Evolutionary conservation across 331 rosid genomes (phyloP).

Genomic region (Stylosanthes scabra): DNA sequence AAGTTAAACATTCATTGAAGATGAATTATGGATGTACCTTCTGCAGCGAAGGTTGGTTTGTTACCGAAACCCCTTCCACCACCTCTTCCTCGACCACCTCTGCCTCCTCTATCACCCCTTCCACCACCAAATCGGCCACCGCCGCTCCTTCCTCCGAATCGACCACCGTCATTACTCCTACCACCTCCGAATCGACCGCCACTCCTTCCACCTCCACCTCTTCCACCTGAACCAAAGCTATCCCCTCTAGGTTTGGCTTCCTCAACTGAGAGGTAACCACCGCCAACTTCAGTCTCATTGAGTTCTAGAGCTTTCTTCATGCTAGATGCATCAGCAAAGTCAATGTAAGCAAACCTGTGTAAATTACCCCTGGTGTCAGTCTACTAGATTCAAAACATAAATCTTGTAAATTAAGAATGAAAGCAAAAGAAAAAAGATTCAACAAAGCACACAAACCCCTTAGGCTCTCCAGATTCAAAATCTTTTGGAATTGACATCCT

Average conservation of each 20-base stretch:
- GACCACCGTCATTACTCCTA: background rate
- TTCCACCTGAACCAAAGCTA: conserved; percentile 45
- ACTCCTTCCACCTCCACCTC: conserved; percentile 41
- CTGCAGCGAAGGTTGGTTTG: conserved; percentile 51
- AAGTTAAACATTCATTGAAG: too few relatives aligned
- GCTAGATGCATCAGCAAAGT: conserved; percentile 54
- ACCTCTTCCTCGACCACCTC: conserved; percentile 37
- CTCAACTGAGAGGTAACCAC: conserved; percentile 58
- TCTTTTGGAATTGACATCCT: conserved; percentile 82
- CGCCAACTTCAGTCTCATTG: conserved; percentile 57
- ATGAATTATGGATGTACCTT: conserved; percentile 60
- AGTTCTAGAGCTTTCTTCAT: conserved; percentile 66
- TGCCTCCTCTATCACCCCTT: background rate
- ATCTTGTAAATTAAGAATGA: background rate
- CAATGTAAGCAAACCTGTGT: conserved; percentile 85
- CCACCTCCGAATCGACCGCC: conserved; percentile 37
- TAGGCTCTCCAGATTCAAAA: conserved; percentile 56
- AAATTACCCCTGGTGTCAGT: background rate
- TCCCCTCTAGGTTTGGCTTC: conserved; percentile 81
- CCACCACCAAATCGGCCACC: conserved; percentile 24
- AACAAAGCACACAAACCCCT: conserved; percentile 61
- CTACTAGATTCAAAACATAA: background rate
- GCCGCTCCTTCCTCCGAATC: conserved; percentile 25
- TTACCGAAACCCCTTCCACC: conserved; percentile 41
- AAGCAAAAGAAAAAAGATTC: background rate